Conservation (phyloP, 1,284 basidiomycete species). For the Cutaneotrichosporon sp. region DNA sequence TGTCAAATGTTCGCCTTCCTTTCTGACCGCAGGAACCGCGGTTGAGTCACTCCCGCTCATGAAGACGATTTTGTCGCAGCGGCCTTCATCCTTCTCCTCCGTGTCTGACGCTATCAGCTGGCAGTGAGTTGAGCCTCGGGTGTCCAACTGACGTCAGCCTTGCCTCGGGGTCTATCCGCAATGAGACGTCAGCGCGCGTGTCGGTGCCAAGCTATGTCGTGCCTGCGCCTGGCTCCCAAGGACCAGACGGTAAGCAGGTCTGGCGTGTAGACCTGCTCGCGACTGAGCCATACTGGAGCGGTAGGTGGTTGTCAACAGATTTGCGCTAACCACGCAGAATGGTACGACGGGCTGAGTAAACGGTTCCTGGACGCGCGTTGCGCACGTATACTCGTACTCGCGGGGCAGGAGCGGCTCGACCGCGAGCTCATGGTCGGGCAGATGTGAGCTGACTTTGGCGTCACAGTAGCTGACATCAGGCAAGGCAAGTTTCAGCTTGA, state of each 20-base stretch:
- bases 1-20: conserved; percentile 5
- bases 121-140: conserved; percentile 64
- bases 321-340: conserved; percentile 55
- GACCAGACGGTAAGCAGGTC: conserved; percentile 35
- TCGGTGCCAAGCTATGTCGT: conserved; percentile 73
- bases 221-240: conserved; percentile 47
- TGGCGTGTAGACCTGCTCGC: conserved; percentile 82
- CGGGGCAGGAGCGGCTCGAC: conserved; percentile 88
- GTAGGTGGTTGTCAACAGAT: conserved; percentile 50
- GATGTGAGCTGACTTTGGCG: conserved; percentile 55
- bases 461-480: conserved; percentile 17
- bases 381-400: conserved; percentile 80
- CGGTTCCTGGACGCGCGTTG: conserved; percentile 70
- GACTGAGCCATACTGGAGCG: conserved; percentile 84
- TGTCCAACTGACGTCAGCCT: conserved; percentile 52
- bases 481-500: conserved; percentile 93
- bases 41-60: conserved; percentile 86
- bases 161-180: conserved; percentile 69
- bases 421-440: conserved; percentile 94
- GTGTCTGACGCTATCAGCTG: conserved; percentile 84
- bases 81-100: conserved; percentile 77
- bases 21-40: conserved; percentile 65
- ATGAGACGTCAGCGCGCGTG: conserved; percentile 69
- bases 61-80: conserved; percentile 75
- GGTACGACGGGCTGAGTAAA: conserved; percentile 79